Base-by-base conservation (phyloP, 202 grass and related monocot species). In the Musa balbisiana region DNA sequence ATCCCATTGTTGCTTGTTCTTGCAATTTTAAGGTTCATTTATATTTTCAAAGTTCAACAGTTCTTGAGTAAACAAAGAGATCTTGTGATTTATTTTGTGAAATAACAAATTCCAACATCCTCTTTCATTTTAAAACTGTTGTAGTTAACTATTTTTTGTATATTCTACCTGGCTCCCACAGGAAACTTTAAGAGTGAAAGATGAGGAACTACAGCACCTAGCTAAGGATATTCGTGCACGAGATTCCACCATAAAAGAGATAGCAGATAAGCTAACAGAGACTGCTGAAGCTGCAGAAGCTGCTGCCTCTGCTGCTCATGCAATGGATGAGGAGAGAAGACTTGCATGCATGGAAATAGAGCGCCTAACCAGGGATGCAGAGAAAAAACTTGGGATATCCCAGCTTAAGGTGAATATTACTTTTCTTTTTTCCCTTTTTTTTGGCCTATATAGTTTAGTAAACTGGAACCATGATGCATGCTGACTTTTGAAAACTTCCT, bases 121-220 rank as follows among this genome's bases (percentile, higher is more conserved):
- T 69, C 52, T 14, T 73, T 55, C 53, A 55, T 73, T 55, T 26
- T 53, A 19, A 43, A 23, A 67, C 25, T 67, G 27, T 22, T 19
- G 3, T 11, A 52, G 9, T 10, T 73, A 25, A 16, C 52, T 56
- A 26, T n/a, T 26, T 55, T 55, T 55, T 20, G 26, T 73, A 27
- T 73, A 73, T 52, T 19, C 52, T 55, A 25, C 24, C 71, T 81
- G 53, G 49, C 2, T 84, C 52, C 24, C 22, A 87, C 75, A 98
- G 94, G 94, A 98, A 74, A 90, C 88, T 49, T 85, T 98, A 81
- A 83, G 89, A 81, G 89, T 98, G 72, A 98, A 98, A 88, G 91
- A 98, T 71, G 88, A 98, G 64, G 94, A 98, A 82, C 83, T 98
- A 21, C 88, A 92, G 56, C 91, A 94, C 72, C 54, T 98, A 62